These are phyloP conservation scores for Fagopyrum tataricum DNA, from an alignment of 148 eudicot genomes.

Conservation along the genomic window DNA sequence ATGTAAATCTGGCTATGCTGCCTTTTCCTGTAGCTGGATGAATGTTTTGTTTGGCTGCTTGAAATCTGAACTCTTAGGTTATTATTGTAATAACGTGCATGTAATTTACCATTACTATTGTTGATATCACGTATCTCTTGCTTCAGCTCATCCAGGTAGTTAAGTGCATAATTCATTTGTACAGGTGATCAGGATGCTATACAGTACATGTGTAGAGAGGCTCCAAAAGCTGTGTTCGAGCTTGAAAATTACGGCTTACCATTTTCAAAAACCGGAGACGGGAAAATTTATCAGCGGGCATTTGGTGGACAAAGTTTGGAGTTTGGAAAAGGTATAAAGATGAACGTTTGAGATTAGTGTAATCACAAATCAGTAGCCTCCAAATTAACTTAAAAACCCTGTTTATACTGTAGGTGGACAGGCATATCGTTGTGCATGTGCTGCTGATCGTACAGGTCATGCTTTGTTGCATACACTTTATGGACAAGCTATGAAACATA, in stretches of 20 bases:
- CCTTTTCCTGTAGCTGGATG: slow-evolving; percentile 17
- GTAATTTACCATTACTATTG: not conserved
- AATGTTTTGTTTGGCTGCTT: slow-evolving; percentile 31
- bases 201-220: slow-evolving; percentile 99
- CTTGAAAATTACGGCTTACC: slow-evolving; percentile 98
- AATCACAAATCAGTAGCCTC: not conserved
- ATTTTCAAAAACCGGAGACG: slow-evolving; percentile 97
- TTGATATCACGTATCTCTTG: not conserved
- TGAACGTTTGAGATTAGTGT: not conserved
- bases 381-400: not conserved
- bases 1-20: not conserved
- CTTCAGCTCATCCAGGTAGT: too few species aligned
- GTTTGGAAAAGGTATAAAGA: slow-evolving; percentile 80
- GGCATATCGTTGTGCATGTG: slow-evolving; percentile 99
- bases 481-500: slow-evolving; percentile 99
- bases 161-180: not conserved
- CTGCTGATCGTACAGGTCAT: slow-evolving; percentile 99
- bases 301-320: slow-evolving; percentile 99
- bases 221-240: slow-evolving; percentile 98
- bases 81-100: slow-evolving; percentile 35
- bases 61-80: slow-evolving; percentile 98
- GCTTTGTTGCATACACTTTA: slow-evolving; percentile 87
- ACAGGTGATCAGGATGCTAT: slow-evolving; percentile 98
- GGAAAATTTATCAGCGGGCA: slow-evolving; percentile 96
- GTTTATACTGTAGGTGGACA: slow-evolving; percentile 62